A percentile compares a stretch with the other conserved stretches of the same genome.
Evolutionary conservation across 805 yeast species (phyloP).

Genomic region (Sugiyamaella chiloensis): DNA sequence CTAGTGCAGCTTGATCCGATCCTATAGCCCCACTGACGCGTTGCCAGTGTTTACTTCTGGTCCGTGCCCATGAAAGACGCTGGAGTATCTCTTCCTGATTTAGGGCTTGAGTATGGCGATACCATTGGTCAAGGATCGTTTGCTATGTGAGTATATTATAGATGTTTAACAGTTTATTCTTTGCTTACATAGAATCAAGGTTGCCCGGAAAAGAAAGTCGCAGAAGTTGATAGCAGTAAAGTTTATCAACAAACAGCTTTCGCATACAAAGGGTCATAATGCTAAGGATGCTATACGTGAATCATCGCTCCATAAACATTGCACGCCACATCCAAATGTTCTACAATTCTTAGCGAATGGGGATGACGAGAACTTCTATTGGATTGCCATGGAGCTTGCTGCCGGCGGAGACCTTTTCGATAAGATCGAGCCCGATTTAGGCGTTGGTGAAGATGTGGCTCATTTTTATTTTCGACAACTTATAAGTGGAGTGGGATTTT

Average conservation of each 20-base stretch:
- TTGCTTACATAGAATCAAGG: conserved; percentile 41
- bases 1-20: too few relatives aligned
- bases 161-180: neutral
- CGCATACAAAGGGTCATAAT: conserved; percentile 13
- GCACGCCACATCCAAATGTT: conserved; percentile 59
- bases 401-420: conserved; percentile 76
- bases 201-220: conserved; percentile 42
- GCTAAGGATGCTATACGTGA: conserved; percentile 38
- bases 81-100: conserved; percentile 8
- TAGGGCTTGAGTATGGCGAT: conserved; percentile 36
- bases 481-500: conserved; percentile 54
- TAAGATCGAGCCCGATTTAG: conserved; percentile 72
- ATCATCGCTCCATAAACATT: conserved; percentile 54
- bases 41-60: neutral
- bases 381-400: conserved; percentile 67
- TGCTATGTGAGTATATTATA: conserved; percentile 44
- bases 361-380: conserved; percentile 53
- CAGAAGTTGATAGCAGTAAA: conserved; percentile 53
- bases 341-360: conserved; percentile 54
- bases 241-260: conserved; percentile 42
- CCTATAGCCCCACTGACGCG: too few relatives aligned
- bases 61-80: neutral
- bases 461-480: conserved; percentile 68
- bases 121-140: conserved; percentile 68
- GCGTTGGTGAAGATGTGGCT: conserved; percentile 62